Evolutionary conservation across 2,329 filamentous ascomycete species (phyloP), one percentile per base, ranked within the genome.

Genomic region (Microcyclospora pomicola): DNA sequence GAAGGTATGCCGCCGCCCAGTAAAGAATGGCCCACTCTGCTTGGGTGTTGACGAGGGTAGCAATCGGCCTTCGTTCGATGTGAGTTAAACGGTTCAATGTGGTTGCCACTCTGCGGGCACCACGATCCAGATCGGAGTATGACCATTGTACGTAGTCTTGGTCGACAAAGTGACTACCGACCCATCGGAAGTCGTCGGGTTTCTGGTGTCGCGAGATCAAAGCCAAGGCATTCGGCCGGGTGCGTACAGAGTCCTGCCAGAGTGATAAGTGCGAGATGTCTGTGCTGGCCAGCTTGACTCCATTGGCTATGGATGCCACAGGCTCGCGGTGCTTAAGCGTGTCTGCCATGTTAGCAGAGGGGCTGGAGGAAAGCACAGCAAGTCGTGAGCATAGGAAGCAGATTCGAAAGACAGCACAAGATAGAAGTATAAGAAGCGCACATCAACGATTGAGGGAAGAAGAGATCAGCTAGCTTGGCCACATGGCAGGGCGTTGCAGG

Each of bases 11-110:
- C 27, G 52, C 48, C 4, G 53, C 51, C 50, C 51, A 56, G 40
- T 52, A 54, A 32, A 56, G 46, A 11, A 56, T 45, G 13, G 51
- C 51, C 53, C 53, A 56, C 52, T 56, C 53, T 45, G 50, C 53
- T 38, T 54, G 51, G 27, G 51, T 56, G 42, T 53, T 52, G 45
- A 55, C 46, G 33, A 56, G 42, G 13, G 48, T 49, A 2, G 50
- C 53, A 16, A 56, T 49, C 3, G 53, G 52, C 31, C 49, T 41
- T 15, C 53, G 43, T 40, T 56, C 51, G 38, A 55, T 46, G n/a
- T 52, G 52, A 12, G 51, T 46, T 15, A 51, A 37, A 33, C 51
- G 47, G 42, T 54, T 55, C 32, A 56, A 38, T 7, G 49, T 41
- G 19, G 49, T 54, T 7, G 53, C 51, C 36, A 56, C 40, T 34